Base-by-base conservation (phyloP, 2,329 filamentous ascomycete species). In the Clarireedia homoeocarpa region DNA sequence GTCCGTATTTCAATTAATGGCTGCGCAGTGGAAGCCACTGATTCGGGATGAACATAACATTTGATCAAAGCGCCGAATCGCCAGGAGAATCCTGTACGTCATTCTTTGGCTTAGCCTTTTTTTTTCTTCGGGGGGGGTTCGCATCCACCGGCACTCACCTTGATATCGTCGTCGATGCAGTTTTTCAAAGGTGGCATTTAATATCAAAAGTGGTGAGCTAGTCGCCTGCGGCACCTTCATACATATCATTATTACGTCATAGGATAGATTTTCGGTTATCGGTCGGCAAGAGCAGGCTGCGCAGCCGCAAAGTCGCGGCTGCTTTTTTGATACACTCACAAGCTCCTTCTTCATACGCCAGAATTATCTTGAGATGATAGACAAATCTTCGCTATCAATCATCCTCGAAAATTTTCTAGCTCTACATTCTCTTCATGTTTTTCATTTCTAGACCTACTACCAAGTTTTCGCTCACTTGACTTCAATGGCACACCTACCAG, bases 291-390 rank as follows among this genome's bases (percentile, higher is more conserved):
- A 23, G 10, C 6, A 24, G 23, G 23, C n/a, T 23, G 23, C 36
- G 24, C 23, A 23, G 30, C 36, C 48, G 39, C 46, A 27, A 42
- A 40, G 46, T 55, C 53, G 53, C 39, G 6, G 42, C 50, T 55
- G 34, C 47, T 26, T 24, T 27, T 12, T 51, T 17, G 10, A 2
- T 26, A 26, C 9, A 38, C 38, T 36, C 53, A 38, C 50, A n/a
- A 51, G 46, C 36, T 26, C 46, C 36, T 55, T 51, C 53, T 17
- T 44, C 38, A 26, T 44, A 40, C 27, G 15, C 30, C 44, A 24
- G 20, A 20, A 17, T 26, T 47, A 51, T 50, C 17, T 12, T 17
- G 23, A 24, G 2, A 23, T 24, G 36, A 20, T 20, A 14, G 26
- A 42, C 15, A 45, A 55, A 44, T 51, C 6, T 44, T 10, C 20